Evolutionary conservation across 352 stramenopile species (phyloP).

Genomic region (Globisporangium paddicum): DNA sequence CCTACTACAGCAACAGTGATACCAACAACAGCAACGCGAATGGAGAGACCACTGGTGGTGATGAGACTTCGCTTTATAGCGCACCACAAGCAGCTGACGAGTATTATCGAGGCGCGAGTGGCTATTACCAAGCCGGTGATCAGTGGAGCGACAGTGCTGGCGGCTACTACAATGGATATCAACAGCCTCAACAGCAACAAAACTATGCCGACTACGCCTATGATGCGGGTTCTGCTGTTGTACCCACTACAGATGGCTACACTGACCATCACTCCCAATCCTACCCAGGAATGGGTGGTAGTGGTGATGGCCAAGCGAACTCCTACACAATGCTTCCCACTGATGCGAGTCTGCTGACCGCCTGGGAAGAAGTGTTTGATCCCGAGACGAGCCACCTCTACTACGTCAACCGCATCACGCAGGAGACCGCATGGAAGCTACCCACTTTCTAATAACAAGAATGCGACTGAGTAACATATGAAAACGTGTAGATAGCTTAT

Average conservation of each 20-base stretch:
- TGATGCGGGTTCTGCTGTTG: background rate
- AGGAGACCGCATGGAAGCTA: slow-evolving; percentile 49
- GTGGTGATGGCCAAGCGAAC: background rate
- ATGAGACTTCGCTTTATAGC: no score
- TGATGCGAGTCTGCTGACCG: background rate
- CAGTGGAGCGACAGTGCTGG: background rate
- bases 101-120: background rate
- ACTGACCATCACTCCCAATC: slow-evolving; percentile 6
- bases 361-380: slow-evolving; percentile 71
- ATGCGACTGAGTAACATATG: background rate
- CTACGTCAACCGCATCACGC: slow-evolving; percentile 62
- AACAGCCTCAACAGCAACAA: background rate
- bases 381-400: slow-evolving; percentile 40
- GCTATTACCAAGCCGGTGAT: background rate
- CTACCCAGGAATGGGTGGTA: background rate
- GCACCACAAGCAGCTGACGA: background rate
- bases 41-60: background rate
- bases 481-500: slow-evolving; percentile 12
- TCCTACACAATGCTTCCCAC: background rate
- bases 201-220: background rate
- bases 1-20: background rate
- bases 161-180: background rate
- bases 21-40: slow-evolving; percentile 1
- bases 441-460: slow-evolving; percentile 3
- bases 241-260: slow-evolving; percentile 4